Conservation (phyloP, 768 basidiomycete species). For the Coprinellus micaceus region DNA sequence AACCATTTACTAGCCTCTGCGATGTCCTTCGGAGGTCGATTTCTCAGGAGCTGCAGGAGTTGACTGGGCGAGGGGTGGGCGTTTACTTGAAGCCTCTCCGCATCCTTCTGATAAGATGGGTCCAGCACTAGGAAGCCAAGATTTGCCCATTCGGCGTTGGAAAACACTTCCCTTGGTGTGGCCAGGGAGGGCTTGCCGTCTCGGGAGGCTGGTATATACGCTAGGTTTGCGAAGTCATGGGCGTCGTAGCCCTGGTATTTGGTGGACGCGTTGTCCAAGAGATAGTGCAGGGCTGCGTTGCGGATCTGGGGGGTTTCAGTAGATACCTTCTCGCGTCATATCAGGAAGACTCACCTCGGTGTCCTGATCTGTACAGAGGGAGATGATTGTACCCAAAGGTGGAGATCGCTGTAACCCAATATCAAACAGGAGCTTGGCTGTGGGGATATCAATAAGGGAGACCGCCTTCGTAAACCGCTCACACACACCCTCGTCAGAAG, state of each 20-base stretch:
- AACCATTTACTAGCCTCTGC: slow-evolving; percentile 64
- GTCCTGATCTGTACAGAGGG: slow-evolving; percentile 61
- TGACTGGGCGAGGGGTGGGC: slow-evolving; percentile 63
- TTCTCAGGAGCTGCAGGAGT: slow-evolving; percentile 61
- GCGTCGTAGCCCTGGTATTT: slow-evolving; percentile 61
- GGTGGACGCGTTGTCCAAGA: slow-evolving; percentile 66
- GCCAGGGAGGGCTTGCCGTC: slow-evolving; percentile 52
- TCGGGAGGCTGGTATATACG: slow-evolving; percentile 77
- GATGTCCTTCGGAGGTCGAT: slow-evolving; percentile 49
- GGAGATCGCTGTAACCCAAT: slow-evolving; percentile 70
- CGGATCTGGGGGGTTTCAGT: slow-evolving; percentile 41
- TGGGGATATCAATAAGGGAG: background rate
- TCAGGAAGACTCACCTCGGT: slow-evolving; percentile 24
- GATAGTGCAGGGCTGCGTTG: slow-evolving; percentile 71
- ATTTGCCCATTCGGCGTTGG: slow-evolving; percentile 58
- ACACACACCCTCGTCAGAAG: slow-evolving; percentile 79
- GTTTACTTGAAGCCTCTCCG: slow-evolving; percentile 62
- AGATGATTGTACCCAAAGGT: slow-evolving; percentile 59
- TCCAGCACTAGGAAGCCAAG: slow-evolving; percentile 78
- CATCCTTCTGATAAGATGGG: slow-evolving; percentile 47
- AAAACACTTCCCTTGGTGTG: slow-evolving; percentile 69
- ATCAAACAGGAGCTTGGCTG: slow-evolving; percentile 77
- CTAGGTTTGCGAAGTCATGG: slow-evolving; percentile 48
- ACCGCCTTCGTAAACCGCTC: background rate
- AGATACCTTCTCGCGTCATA: too few species aligned